Conservation (phyloP, 108 stramenopile species). For the Aureococcus anophagefferens region DNA sequence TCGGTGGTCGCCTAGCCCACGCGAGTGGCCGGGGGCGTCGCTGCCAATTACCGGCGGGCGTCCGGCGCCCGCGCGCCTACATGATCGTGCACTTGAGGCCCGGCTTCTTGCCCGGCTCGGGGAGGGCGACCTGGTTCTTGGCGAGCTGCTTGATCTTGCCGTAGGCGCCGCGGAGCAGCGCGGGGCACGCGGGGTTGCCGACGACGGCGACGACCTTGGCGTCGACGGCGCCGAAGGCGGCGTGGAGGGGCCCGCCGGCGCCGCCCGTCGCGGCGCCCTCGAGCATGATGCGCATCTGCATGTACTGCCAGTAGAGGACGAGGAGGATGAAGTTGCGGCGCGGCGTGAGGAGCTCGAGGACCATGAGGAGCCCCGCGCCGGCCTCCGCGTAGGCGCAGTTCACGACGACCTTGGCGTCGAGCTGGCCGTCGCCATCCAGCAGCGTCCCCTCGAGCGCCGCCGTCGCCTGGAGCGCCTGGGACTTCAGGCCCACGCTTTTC, state of each 20-base stretch:
- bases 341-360: slow-evolving; percentile 9
- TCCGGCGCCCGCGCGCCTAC: too few species aligned
- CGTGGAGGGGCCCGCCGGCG: background rate
- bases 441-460: background rate
- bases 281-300: slow-evolving; percentile 15
- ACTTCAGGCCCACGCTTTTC: background rate
- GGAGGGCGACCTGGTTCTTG: background rate
- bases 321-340: slow-evolving; percentile 2
- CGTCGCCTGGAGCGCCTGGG: background rate
- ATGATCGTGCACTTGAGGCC: background rate
- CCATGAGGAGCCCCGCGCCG: background rate
- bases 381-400: background rate
- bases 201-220: background rate
- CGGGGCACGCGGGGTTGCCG: background rate
- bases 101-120: background rate
- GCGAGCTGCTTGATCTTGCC: background rate
- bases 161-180: background rate
- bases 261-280: background rate
- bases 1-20: too few species aligned
- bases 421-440: background rate
- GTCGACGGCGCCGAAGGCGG: background rate
- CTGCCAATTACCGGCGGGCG: too few species aligned
- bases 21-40: too few species aligned
- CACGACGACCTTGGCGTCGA: background rate
- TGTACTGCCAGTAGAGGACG: slow-evolving; percentile 14